These are phyloP conservation scores for Tetrahymena elliotti DNA, from an alignment of 73 alveolate species.

Conservation along the genomic window DNA sequence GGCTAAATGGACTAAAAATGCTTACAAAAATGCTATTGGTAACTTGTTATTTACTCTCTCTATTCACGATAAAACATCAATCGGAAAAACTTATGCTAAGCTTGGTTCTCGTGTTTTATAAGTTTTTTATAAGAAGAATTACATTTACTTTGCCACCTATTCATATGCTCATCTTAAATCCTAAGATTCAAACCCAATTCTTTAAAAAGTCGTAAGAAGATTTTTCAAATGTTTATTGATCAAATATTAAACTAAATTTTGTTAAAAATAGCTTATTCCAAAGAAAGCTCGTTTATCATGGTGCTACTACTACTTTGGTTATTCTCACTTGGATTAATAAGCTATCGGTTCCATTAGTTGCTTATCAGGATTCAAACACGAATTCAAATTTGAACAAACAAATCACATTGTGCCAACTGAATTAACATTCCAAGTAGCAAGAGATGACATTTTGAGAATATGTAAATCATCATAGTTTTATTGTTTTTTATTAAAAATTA, in stretches of 20 bases:
- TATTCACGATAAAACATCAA: not conserved
- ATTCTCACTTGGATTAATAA: not conserved
- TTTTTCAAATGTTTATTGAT: not conserved
- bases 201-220: not conserved
- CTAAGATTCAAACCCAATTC: not conserved
- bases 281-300: not conserved
- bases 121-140: not conserved
- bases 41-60: not conserved
- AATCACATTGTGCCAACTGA: not conserved
- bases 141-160: not conserved
- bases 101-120: not conserved
- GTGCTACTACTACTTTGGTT: not conserved
- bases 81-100: not conserved
- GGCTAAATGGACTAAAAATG: not conserved
- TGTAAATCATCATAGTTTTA: not conserved
- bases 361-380: not conserved
- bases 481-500: not conserved
- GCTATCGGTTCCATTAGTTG: not conserved
- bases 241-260: not conserved
- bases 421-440: not conserved
- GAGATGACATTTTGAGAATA: not conserved
- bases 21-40: not conserved
- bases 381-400: not conserved
- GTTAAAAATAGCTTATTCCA: not conserved
- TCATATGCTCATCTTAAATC: not conserved